Evolutionary conservation across 139 green algal species (phyloP).

Genomic region (Asterochloris erici): DNA sequence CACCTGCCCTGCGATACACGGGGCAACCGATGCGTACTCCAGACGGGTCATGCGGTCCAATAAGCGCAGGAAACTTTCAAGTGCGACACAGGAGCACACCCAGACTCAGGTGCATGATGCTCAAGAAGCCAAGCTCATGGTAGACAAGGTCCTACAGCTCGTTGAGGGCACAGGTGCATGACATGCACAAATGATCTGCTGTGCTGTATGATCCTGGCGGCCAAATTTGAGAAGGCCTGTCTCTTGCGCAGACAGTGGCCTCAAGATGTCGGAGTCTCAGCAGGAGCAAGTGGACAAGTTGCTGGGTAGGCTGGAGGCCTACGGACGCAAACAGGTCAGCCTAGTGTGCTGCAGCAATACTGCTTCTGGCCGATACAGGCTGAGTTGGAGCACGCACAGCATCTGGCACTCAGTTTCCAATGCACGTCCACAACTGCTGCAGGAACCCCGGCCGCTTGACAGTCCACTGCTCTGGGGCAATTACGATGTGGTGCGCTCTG

Average conservation of each 20-base stretch:
- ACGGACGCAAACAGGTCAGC: background rate
- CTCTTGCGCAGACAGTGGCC: conserved; percentile 10
- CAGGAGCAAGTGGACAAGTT: conserved; percentile 9
- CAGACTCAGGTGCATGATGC: too few relatives aligned
- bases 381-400: background rate
- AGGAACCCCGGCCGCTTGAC: conserved; percentile 54
- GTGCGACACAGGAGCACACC: too few relatives aligned
- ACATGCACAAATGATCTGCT: background rate
- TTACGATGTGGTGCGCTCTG: conserved; percentile 49
- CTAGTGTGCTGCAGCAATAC: background rate
- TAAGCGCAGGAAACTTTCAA: too few relatives aligned
- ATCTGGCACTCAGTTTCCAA: background rate
- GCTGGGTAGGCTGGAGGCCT: conserved; percentile 12
- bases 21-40: too few relatives aligned
- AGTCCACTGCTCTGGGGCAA: conserved; percentile 74
- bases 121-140: background rate
- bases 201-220: background rate
- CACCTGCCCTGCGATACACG: too few relatives aligned
- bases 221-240: background rate
- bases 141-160: background rate
- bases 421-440: background rate
- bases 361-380: background rate
- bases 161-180: background rate
- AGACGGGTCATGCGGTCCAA: too few relatives aligned
- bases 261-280: background rate